Percentiles rank a stretch among this genome's conserved stretches.
Conservation (phyloP, 208 protist species). For the Trypanosomatidae sp. region DNA sequence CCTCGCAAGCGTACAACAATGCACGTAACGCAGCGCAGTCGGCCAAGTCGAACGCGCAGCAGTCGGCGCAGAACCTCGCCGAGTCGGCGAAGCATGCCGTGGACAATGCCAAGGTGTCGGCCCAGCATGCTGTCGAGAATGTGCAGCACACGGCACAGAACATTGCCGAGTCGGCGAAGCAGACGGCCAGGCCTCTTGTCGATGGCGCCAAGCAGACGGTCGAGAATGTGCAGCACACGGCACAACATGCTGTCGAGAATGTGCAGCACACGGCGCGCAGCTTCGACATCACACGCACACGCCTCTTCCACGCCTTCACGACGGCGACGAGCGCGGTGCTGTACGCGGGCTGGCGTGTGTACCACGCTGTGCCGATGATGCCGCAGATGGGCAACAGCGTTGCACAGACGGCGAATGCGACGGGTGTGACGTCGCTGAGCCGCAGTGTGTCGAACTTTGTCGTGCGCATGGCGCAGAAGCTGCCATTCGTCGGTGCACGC, state of each 20-base stretch:
- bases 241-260: slow-evolving; percentile 13
- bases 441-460: too few relatives aligned
- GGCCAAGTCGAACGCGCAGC: slow-evolving; percentile 6
- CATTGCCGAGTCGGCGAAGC: slow-evolving; percentile 16
- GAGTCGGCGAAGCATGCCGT: slow-evolving; percentile 6
- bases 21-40: slow-evolving; percentile 2
- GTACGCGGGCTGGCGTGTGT: too few relatives aligned
- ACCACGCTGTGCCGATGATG: too few relatives aligned
- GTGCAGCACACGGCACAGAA: slow-evolving; percentile 7
- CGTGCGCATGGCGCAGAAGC: too few relatives aligned
- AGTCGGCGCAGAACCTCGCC: slow-evolving; percentile 8
- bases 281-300: too few relatives aligned
- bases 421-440: too few relatives aligned
- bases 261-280: slow-evolving; percentile 6
- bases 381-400: too few relatives aligned
- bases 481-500: too few relatives aligned
- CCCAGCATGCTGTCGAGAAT: slow-evolving; percentile 13
- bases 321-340: too few relatives aligned
- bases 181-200: neutral
- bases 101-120: slow-evolving; percentile 8
- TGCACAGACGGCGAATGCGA: too few relatives aligned
- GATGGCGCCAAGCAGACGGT: slow-evolving; percentile 4
- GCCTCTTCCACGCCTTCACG: too few relatives aligned
- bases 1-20: slow-evolving; percentile 1
- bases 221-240: slow-evolving; percentile 7